These are phyloP conservation scores for Tetramitus jugosus DNA, from an alignment of 208 protist species.

Conservation along the genomic window DNA sequence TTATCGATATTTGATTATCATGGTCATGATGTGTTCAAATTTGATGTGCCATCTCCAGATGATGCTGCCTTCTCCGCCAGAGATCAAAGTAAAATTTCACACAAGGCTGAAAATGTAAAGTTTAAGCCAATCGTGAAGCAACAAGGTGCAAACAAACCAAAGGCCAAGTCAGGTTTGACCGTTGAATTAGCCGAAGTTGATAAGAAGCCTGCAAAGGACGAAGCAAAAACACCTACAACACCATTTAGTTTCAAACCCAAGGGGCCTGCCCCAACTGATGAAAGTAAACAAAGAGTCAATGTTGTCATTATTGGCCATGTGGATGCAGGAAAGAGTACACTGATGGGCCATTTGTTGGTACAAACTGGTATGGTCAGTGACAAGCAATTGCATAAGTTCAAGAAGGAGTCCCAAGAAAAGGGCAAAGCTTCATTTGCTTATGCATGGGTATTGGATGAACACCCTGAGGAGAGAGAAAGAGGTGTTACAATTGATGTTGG, in stretches of 20 bases:
- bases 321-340: slow-evolving; percentile 84
- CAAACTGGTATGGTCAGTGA: slow-evolving; percentile 67
- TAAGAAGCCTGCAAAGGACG: no score
- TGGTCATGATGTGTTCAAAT: no score
- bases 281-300: not conserved
- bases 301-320: slow-evolving; percentile 46
- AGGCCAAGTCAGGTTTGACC: no score
- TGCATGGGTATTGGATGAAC: slow-evolving; percentile 80
- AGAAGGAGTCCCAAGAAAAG: slow-evolving; percentile 60
- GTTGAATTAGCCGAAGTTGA: no score
- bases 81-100: no score
- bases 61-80: no score
- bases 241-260: not conserved
- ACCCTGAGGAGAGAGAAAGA: slow-evolving; percentile 76
- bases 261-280: not conserved
- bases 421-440: slow-evolving; percentile 82
- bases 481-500: slow-evolving; percentile 82
- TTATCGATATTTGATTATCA: no score
- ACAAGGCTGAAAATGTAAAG: no score
- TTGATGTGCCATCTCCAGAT: no score
- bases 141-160: no score
- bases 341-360: slow-evolving; percentile 79
- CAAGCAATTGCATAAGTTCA: slow-evolving; percentile 51
- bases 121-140: no score
- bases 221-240: no score